Conservation (phyloP, 2,329 filamentous ascomycete species). For the Ustilaginoidea virens region DNA sequence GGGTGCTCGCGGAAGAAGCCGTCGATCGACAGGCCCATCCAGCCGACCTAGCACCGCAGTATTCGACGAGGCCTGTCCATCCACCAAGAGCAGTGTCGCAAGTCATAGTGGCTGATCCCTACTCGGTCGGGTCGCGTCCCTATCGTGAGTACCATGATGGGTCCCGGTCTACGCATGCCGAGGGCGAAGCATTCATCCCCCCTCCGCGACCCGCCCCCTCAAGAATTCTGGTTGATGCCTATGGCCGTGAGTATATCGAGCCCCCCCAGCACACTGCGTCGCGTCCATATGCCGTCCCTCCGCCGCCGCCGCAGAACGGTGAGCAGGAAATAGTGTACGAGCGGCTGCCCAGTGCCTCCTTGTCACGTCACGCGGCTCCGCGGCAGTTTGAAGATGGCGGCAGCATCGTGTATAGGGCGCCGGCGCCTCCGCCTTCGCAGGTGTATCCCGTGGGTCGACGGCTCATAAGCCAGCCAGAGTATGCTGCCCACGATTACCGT, state of each 20-base stretch:
- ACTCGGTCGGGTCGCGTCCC: slow-evolving; percentile 24
- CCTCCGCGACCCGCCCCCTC: slow-evolving; percentile 37
- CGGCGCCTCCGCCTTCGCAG: slow-evolving; percentile 31
- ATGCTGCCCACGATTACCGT: slow-evolving; percentile 32
- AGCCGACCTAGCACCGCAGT: slow-evolving; percentile 15
- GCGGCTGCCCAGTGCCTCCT: slow-evolving; percentile 35
- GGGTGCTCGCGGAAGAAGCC: slow-evolving; percentile 13
- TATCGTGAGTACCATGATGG: slow-evolving; percentile 27
- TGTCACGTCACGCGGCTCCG: slow-evolving; percentile 31
- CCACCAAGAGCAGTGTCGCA: slow-evolving; percentile 26
- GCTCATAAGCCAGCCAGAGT: slow-evolving; percentile 48
- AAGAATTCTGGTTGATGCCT: slow-evolving; percentile 67
- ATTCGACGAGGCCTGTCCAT: slow-evolving; percentile 21
- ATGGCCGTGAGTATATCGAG: slow-evolving; percentile 63
- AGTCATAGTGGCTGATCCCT: slow-evolving; percentile 23
- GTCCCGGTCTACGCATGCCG: slow-evolving; percentile 31
- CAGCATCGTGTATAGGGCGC: slow-evolving; percentile 32
- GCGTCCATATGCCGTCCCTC: slow-evolving; percentile 38
- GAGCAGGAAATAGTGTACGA: slow-evolving; percentile 52
- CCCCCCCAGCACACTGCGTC: slow-evolving; percentile 26
- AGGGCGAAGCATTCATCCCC: slow-evolving; percentile 33
- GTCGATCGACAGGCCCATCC: slow-evolving; percentile 23
- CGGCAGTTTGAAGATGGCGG: slow-evolving; percentile 35
- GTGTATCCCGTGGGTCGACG: slow-evolving; percentile 33
- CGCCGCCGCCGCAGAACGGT: slow-evolving; percentile 19